A percentile compares a stretch with the other conserved stretches of the same genome.
These are phyloP conservation scores for Chrysopogon serrulatus DNA, from an alignment of 176 grass and related monocot species.

Conservation along the genomic window DNA sequence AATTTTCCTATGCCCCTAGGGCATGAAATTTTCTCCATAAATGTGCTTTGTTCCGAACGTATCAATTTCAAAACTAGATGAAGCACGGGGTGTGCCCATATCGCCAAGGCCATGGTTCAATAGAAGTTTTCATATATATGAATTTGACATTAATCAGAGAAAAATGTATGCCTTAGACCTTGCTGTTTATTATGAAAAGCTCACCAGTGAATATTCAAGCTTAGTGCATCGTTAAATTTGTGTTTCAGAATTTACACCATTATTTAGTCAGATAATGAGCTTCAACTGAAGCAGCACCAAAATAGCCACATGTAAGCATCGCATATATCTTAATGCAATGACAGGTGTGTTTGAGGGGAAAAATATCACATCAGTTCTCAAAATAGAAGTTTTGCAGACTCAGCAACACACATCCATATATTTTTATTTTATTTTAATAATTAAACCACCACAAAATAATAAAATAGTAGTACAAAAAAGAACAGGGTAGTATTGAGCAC, in stretches of 20 bases:
- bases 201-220: neutral
- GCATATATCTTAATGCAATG: neutral
- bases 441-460: neutral
- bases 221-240: neutral
- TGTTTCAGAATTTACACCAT: neutral
- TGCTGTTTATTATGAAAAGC: neutral
- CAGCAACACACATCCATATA: neutral
- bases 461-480: slow-evolving; percentile 18
- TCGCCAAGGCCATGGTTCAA: neutral
- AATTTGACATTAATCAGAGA: neutral
- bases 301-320: slow-evolving; percentile 6
- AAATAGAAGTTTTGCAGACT: neutral
- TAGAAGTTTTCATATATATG: neutral
- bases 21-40: neutral
- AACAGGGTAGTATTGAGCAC: neutral
- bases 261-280: neutral
- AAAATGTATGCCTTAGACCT: neutral
- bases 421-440: neutral
- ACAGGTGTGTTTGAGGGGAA: neutral
- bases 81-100: neutral
- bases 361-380: neutral
- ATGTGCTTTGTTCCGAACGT: neutral
- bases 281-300: neutral
- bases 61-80: neutral
- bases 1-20: neutral